Conservation (phyloP, 306 rosid species). For the Cucurbita pepo region DNA sequence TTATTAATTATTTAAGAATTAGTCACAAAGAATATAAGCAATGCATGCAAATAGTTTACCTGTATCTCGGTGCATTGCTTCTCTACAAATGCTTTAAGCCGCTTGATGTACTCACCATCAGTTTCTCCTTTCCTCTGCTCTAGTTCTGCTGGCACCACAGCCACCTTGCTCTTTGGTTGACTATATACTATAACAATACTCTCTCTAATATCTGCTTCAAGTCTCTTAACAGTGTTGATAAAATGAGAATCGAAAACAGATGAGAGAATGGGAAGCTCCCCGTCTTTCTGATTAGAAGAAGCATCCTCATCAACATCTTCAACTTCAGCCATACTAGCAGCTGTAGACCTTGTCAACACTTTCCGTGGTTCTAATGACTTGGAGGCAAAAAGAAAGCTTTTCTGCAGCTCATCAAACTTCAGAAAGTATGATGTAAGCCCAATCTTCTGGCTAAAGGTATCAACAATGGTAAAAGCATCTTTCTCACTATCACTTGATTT, state of each 20-base stretch:
- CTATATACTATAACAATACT: slow-evolving; percentile 68
- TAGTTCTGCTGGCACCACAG: slow-evolving; percentile 86
- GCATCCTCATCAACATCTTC: slow-evolving; percentile 49
- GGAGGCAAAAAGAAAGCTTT: slow-evolving; percentile 37
- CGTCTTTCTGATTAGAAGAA: slow-evolving; percentile 32
- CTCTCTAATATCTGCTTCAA: slow-evolving; percentile 66
- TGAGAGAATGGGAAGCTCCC: slow-evolving; percentile 59
- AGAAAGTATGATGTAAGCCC: slow-evolving; percentile 74
- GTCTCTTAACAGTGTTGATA: slow-evolving; percentile 34
- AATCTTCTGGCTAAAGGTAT: slow-evolving; percentile 64
- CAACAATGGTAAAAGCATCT: slow-evolving; percentile 71
- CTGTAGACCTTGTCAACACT: slow-evolving; percentile 66
- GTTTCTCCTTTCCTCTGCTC: slow-evolving; percentile 69
- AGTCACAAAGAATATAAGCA: slow-evolving; percentile 3
- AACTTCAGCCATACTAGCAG: slow-evolving; percentile 71
- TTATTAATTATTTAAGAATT: not conserved
- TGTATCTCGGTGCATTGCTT: slow-evolving; percentile 86
- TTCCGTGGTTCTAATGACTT: slow-evolving; percentile 32
- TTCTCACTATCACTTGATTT: slow-evolving; percentile 48
- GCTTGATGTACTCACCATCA: slow-evolving; percentile 63
- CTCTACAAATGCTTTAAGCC: slow-evolving; percentile 75
- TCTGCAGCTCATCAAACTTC: slow-evolving; percentile 80
- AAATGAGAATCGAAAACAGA: slow-evolving; percentile 58
- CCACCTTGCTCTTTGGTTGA: slow-evolving; percentile 67
- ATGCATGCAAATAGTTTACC: slow-evolving; percentile 19